phyloP scores from a whole-genome alignment of 331 rosid species.

The Phaseolus coccineus region DNA sequence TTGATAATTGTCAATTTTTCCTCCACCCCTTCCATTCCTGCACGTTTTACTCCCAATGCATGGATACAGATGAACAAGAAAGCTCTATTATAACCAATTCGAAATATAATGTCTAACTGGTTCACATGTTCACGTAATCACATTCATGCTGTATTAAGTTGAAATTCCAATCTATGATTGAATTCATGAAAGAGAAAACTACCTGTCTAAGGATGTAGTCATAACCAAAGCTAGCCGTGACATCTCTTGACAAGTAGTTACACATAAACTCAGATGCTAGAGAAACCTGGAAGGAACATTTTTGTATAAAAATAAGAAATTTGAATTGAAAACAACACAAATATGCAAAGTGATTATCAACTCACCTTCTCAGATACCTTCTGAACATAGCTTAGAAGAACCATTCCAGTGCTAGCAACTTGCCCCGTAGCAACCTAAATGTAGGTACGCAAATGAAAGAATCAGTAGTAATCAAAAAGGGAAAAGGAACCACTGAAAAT shows the following conservation, averaged over 20 bases:
- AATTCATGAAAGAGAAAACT: conserved; percentile 39
- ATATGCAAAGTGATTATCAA: conserved; percentile 26
- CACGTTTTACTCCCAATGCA: conserved; percentile 13
- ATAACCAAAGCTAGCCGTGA: conserved; percentile 90
- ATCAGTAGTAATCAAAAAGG: background rate
- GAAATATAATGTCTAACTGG: conserved; percentile 26
- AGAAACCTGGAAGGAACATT: conserved; percentile 72
- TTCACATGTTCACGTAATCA: background rate
- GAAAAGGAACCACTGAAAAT: background rate
- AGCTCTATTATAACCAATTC: background rate
- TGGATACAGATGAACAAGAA: conserved; percentile 4
- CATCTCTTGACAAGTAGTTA: conserved; percentile 92
- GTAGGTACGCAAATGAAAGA: conserved; percentile 33
- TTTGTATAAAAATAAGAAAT: conserved; percentile 35
- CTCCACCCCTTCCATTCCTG: conserved; percentile 5
- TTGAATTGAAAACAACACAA: background rate
- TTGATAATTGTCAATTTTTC: conserved; percentile 1
- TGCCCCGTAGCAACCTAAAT: conserved; percentile 98
- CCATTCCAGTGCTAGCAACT: conserved; percentile 97
- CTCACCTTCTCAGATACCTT: conserved; percentile 96
- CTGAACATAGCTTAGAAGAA: conserved; percentile 96
- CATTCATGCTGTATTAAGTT: conserved; percentile 27
- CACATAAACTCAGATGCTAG: conserved; percentile 93
- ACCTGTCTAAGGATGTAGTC: conserved; percentile 99
- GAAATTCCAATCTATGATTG: background rate